Base-by-base conservation (phyloP, 345 rosid species). In the Brassica cretica region DNA sequence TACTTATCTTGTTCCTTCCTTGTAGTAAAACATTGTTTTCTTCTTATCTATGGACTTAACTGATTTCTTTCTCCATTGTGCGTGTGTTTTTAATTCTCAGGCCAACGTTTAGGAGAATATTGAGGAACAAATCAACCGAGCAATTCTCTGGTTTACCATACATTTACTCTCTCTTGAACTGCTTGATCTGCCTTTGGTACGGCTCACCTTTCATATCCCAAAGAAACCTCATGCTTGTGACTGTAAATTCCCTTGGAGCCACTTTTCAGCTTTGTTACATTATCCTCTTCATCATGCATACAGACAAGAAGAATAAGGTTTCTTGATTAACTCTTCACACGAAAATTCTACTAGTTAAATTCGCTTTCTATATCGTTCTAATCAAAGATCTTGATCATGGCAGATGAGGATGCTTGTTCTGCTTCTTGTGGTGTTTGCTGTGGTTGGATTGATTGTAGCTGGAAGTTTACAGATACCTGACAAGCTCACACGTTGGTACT, bases 131-230 rank as follows among this genome's bases (percentile, higher is more conserved):
- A 49, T 83, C 98, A 0, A 94, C 91, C 0, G 94, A 91, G 76
- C 87, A 87, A 63, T 94, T 94, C 84, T 94, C 97, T 0, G 97
- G 91, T 74, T 83, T 90, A 83, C 98, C 98, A 15, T 94, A 91
- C 71, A 59, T 91, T 72, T 94, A 91, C 81, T 85, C 94, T 8
- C 88, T 94, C 75, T 76, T 91, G 83, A 94, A 90, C 82, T 94
- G 96, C 83, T 85, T 91, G 87, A 86, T 94, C 76, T 86, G 87
- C 75, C 65, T 85, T 75, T 94, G 97, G 98, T 94, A 94, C 65
- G 94, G 97, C 44, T 82, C 85, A 8, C 97, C 98, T 63, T 60
- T 87, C 29, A 19, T 94, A 68, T 94, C 98, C 8, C 5, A 24
- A 61, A 69, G 86, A 82, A 94, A 90, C 76, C 2, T 68, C 60